Percentiles rank a stretch among this genome's conserved stretches.
Conservation (phyloP, 148 eudicot genomes). For the Vaccinium macrocarpon region DNA sequence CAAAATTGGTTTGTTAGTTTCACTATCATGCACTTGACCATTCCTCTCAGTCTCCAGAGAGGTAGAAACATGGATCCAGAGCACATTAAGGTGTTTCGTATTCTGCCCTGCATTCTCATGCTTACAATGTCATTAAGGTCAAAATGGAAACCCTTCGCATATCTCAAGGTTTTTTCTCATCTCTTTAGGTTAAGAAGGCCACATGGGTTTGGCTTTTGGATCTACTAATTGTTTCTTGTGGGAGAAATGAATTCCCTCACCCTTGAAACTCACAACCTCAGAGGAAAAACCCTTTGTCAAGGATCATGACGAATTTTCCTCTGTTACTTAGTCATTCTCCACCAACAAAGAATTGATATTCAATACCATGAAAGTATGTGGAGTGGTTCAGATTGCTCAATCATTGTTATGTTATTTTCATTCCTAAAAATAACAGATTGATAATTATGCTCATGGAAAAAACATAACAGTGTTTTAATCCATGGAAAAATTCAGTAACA, state of each 20-base stretch:
- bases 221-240: not conserved
- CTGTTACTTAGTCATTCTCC: not conserved
- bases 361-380: too few relatives aligned
- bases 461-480: not conserved
- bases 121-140: not conserved
- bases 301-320: not conserved
- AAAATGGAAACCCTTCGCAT: not conserved
- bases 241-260: too few relatives aligned
- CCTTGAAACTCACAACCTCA: not conserved
- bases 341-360: too few relatives aligned
- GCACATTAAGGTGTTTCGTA: not conserved
- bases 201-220: not conserved
- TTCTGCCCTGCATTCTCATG: not conserved
- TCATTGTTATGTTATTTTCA: not conserved
- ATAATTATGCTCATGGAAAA: too few relatives aligned
- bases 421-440: too few relatives aligned
- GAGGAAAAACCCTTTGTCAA: not conserved
- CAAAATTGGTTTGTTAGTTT: not conserved
- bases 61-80: not conserved
- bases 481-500: not conserved
- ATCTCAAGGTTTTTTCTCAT: not conserved
- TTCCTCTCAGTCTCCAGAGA: not conserved
- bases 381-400: not conserved
- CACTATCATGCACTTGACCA: not conserved
- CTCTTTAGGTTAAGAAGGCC: not conserved